Percentiles rank a stretch among this genome's conserved stretches.
These are phyloP conservation scores for Nakazawaea molendinolei DNA, from an alignment of 805 yeast species.

Conservation along the genomic window DNA sequence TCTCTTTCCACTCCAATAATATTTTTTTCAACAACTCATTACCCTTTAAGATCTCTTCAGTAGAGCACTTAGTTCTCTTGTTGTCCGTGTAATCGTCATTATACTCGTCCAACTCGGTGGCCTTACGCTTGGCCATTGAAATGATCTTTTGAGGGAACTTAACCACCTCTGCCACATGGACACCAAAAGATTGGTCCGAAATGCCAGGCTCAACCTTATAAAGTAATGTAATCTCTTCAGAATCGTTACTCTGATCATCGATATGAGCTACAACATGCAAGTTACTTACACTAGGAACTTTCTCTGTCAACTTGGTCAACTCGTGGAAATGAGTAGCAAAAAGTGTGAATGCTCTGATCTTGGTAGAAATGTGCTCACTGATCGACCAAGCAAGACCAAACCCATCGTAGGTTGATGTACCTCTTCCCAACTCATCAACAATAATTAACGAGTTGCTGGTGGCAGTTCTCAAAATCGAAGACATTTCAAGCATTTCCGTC, in stretches of 20 bases:
- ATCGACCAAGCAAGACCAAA: conserved; percentile 98
- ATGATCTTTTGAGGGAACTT: conserved; percentile 88
- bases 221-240: conserved; percentile 73
- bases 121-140: conserved; percentile 92
- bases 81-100: conserved; percentile 31
- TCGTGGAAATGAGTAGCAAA: conserved; percentile 99
- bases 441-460: conserved; percentile 74
- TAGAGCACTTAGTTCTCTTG: conserved; percentile 45
- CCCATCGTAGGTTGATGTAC: conserved; percentile 92
- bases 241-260: conserved; percentile 34
- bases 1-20: conserved; percentile 47
- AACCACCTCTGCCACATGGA: conserved; percentile 94
- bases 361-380: conserved; percentile 71
- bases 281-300: conserved; percentile 61
- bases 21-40: conserved; percentile 42
- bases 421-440: conserved; percentile 94
- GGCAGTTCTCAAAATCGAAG: conserved; percentile 77
- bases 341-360: conserved; percentile 70
- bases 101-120: conserved; percentile 64
- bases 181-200: conserved; percentile 93
- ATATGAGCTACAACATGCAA: conserved; percentile 92
- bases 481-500: conserved; percentile 95
- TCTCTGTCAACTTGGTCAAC: conserved; percentile 70
- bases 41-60: conserved; percentile 49
- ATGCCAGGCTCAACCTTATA: conserved; percentile 97